Evolutionary conservation across 441 rosid species (phyloP).

Genomic region (Flueggea neowawraea): DNA sequence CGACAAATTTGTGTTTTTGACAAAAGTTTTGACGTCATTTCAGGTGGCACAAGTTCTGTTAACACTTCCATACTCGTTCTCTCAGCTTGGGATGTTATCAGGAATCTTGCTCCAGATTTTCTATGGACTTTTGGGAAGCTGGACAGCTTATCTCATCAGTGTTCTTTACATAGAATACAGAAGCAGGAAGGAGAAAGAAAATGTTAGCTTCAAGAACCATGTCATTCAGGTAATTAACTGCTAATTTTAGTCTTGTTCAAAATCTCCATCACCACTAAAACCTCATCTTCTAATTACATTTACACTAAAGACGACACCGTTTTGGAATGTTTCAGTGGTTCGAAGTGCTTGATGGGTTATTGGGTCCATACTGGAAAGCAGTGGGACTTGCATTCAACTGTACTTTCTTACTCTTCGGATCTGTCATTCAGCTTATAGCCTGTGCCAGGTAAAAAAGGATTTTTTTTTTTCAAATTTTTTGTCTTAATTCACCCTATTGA

Average conservation of each 20-base stretch:
- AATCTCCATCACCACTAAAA: background rate
- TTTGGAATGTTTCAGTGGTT: slow-evolving; percentile 64
- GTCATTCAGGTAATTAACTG: slow-evolving; percentile 73
- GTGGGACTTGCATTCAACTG: slow-evolving; percentile 94
- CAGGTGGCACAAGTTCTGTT: slow-evolving; percentile 97
- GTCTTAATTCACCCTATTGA: too few species aligned
- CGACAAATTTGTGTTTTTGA: too few species aligned
- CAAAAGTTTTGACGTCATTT: background rate
- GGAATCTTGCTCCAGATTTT: slow-evolving; percentile 82
- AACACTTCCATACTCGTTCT: slow-evolving; percentile 94
- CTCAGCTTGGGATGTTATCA: slow-evolving; percentile 89
- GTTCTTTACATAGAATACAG: slow-evolving; percentile 95
- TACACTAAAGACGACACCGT: background rate
- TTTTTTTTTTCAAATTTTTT: background rate
- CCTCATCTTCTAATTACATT: too few species aligned
- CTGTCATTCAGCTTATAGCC: slow-evolving; percentile 96
- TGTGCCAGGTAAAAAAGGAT: slow-evolving; percentile 69
- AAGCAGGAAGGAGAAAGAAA: slow-evolving; percentile 90
- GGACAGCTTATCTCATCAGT: slow-evolving; percentile 99
- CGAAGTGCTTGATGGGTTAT: slow-evolving; percentile 95
- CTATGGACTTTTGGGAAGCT: slow-evolving; percentile 90
- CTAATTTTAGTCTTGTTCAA: background rate
- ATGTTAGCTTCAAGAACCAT: slow-evolving; percentile 94
- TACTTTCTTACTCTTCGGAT: slow-evolving; percentile 96
- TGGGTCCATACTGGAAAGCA: slow-evolving; percentile 97